phyloP scores from a whole-genome alignment of 1,284 basidiomycete species.

The Leccinum pseudoinsigne region DNA sequence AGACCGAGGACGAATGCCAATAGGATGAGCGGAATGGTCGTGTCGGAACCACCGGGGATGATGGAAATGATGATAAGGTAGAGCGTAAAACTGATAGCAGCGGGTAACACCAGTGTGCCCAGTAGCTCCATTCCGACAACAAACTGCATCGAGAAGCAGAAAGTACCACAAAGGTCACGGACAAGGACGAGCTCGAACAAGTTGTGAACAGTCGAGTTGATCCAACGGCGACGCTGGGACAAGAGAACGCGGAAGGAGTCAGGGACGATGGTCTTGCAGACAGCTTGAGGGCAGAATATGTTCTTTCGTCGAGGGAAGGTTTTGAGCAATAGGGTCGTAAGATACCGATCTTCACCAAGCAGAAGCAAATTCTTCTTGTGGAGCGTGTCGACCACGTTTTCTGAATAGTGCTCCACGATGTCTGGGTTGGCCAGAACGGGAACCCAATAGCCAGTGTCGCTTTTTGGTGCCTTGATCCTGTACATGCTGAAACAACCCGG shows the following conservation, averaged over 20 bases:
- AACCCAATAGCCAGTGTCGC: constrained; percentile 94
- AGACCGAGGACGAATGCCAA: constrained; percentile 94
- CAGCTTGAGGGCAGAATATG: constrained; percentile 97
- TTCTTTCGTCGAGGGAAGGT: constrained; percentile 99
- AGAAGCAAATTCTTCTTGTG: constrained; percentile 99
- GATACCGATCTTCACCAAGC: constrained; percentile 98
- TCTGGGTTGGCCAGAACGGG: constrained; percentile 97
- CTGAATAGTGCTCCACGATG: constrained; percentile 96
- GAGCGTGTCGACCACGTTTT: constrained; percentile 95
- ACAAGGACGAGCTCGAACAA: constrained; percentile 93
- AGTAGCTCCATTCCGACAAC: constrained; percentile 98
- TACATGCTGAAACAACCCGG: constrained; percentile 99
- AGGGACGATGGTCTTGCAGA: constrained; percentile 97
- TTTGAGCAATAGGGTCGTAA: constrained; percentile 94
- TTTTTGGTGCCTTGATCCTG: constrained; percentile 96
- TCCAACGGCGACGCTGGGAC: constrained; percentile 98
- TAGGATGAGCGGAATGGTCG: constrained; percentile 93
- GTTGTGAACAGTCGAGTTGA: constrained; percentile 99
- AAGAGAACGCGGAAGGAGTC: constrained; percentile 94
- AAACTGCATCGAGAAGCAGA: constrained; percentile 98
- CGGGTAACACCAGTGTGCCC: constrained; percentile 95
- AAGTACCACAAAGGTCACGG: constrained; percentile 92
- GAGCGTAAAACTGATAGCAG: constrained; percentile 94
- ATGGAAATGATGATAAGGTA: constrained; percentile 88
- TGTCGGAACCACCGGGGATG: constrained; percentile 76